A percentile compares a stretch with the other conserved stretches of the same genome.
Evolutionary conservation across 176 grass and related monocot genomes (phyloP).

Genomic region (Coix lacrymajobi): DNA sequence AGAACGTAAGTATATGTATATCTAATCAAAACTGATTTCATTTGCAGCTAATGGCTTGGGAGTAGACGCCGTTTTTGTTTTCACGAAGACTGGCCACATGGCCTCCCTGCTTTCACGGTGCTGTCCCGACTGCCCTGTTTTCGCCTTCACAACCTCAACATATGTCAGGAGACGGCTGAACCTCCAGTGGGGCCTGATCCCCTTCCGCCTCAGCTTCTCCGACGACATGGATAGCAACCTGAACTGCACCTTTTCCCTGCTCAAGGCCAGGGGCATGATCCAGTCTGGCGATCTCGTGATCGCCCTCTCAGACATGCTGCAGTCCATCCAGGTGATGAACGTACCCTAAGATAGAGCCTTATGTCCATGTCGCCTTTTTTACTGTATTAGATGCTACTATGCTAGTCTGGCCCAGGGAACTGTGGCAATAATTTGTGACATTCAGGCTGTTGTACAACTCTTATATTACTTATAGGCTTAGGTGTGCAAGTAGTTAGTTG

Average conservation of each 20-base stretch:
- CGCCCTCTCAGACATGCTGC: conserved; percentile 84
- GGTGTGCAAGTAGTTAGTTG: not conserved
- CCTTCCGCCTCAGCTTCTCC: conserved; percentile 65
- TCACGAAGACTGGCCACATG: conserved; percentile 81
- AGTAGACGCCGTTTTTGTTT: conserved; percentile 90
- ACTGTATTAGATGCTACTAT: not conserved
- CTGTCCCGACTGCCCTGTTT: conserved; percentile 87
- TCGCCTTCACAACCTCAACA: conserved; percentile 81
- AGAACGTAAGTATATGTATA: no score
- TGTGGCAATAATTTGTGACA: conserved; percentile 23
- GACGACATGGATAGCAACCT: conserved; percentile 98
- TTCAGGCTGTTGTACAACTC: conserved; percentile 17
- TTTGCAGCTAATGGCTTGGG: conserved; percentile 81
- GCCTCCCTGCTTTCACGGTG: conserved; percentile 83
- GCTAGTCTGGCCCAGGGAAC: not conserved
- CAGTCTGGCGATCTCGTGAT: conserved; percentile 87
- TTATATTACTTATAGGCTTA: not conserved
- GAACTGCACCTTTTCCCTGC: conserved; percentile 85
- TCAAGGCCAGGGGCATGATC: conserved; percentile 96
- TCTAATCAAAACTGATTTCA: conserved; percentile 5
- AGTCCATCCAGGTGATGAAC: conserved; percentile 99
- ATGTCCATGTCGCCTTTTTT: not conserved
- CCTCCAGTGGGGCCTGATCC: conserved; percentile 93
- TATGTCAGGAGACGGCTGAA: conserved; percentile 70
- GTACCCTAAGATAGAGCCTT: conserved; percentile 47